Evolutionary conservation across 1,284 basidiomycete genomes (phyloP).

Genomic region (Rhodofomes roseus): DNA sequence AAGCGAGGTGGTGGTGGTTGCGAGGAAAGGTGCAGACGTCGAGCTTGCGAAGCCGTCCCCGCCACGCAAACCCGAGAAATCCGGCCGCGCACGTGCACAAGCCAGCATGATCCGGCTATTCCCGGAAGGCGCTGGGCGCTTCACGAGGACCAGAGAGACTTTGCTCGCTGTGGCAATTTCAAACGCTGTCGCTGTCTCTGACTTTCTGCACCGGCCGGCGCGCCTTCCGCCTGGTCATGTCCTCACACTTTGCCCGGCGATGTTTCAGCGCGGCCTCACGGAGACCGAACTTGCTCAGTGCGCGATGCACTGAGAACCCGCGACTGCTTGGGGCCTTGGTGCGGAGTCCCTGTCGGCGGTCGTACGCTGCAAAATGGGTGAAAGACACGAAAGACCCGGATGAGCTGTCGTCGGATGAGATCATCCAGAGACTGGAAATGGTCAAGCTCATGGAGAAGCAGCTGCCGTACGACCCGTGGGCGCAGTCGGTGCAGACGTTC

Average conservation of each 20-base stretch:
- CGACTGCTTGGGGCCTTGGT: not conserved
- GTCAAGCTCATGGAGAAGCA: conserved; percentile 36
- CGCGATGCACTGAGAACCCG: not conserved
- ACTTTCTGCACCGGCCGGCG: too few relatives aligned
- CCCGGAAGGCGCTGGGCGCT: not conserved
- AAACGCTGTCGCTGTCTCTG: too few relatives aligned
- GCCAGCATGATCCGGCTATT: not conserved
- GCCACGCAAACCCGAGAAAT: conserved; percentile 9
- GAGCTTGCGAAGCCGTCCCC: conserved; percentile 18
- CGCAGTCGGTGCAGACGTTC: conserved; percentile 42
- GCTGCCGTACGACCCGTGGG: conserved; percentile 48
- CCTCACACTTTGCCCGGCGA: not conserved
- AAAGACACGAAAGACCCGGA: not conserved
- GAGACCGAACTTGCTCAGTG: not conserved
- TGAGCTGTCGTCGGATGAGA: conserved; percentile 8
- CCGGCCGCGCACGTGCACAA: conserved; percentile 5
- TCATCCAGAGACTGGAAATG: conserved; percentile 5
- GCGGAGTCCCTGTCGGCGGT: not conserved
- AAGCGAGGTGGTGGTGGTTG: conserved; percentile 23
- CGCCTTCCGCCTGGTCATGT: too few relatives aligned
- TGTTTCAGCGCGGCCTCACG: not conserved
- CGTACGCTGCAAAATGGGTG: not conserved
- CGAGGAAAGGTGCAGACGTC: conserved; percentile 20
- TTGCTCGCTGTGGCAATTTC: not conserved
- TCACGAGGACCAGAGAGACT: not conserved